Evolutionary conservation across 257 asterid species (phyloP).

Genomic region (Asclepias syriaca): DNA sequence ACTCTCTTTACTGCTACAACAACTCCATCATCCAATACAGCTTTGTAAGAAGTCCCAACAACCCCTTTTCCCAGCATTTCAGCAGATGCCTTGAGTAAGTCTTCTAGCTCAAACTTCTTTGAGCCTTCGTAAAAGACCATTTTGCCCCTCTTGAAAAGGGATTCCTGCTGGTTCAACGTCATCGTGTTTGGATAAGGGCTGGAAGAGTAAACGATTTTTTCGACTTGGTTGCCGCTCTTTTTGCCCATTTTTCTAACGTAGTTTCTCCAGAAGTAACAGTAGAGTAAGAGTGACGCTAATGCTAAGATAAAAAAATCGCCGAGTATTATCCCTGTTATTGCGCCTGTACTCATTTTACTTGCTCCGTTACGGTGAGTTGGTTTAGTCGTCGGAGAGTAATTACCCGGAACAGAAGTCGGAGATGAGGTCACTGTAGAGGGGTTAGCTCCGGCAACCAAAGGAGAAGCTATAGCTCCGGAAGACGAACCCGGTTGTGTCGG

Average conservation of each 20-base stretch:
- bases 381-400: constrained; percentile 25
- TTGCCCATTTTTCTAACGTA: constrained; percentile 21
- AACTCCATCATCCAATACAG: constrained; percentile 72
- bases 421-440: constrained; percentile 43
- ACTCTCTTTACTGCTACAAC: constrained; percentile 82
- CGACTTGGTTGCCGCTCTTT: constrained; percentile 27
- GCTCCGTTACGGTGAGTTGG: constrained; percentile 17
- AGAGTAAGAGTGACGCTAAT: constrained; percentile 46
- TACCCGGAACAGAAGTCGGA: constrained; percentile 45
- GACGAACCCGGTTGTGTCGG: constrained; percentile 39
- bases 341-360: constrained; percentile 45
- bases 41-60: constrained; percentile 83
- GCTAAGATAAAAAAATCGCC: constrained; percentile 59
- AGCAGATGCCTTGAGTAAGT: constrained; percentile 82
- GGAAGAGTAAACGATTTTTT: constrained; percentile 65
- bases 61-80: constrained; percentile 95
- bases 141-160: constrained; percentile 53
- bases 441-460: constrained; percentile 30
- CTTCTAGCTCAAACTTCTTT: constrained; percentile 83
- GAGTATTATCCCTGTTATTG: constrained; percentile 52
- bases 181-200: constrained; percentile 58
- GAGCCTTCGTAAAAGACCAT: constrained; percentile 76
- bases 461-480: constrained; percentile 46
- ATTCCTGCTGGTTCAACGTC: constrained; percentile 2
- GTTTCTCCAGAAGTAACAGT: constrained; percentile 59